These are phyloP conservation scores for Sugiyamaella smithiae DNA, from an alignment of 805 yeast species.

Conservation along the genomic window DNA sequence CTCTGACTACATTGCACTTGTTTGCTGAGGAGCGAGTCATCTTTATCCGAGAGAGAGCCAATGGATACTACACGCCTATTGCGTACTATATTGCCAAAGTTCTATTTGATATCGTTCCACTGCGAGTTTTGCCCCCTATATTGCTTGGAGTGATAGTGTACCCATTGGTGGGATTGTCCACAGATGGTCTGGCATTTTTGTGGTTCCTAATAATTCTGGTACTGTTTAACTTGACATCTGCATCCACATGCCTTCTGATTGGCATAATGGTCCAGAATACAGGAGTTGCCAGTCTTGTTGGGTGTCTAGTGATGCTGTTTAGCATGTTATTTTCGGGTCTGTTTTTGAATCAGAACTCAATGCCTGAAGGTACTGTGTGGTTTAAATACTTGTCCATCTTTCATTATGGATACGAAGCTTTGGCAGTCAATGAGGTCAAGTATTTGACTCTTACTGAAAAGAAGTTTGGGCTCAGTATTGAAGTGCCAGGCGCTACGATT, in stretches of 20 bases:
- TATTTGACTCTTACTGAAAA: conserved; percentile 79
- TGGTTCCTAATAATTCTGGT: conserved; percentile 68
- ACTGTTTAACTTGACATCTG: conserved; percentile 80
- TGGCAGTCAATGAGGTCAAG: conserved; percentile 88
- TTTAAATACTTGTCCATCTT: conserved; percentile 83
- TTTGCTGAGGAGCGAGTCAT: conserved; percentile 86
- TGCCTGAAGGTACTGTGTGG: conserved; percentile 57
- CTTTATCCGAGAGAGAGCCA: conserved; percentile 89
- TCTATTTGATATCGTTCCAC: conserved; percentile 86
- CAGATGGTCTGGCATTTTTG: conserved; percentile 70
- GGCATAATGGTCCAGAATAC: conserved; percentile 87
- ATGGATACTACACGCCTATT: conserved; percentile 85
- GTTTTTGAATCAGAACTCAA: conserved; percentile 78
- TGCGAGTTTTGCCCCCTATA: conserved; percentile 89
- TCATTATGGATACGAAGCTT: conserved; percentile 94
- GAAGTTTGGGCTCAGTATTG: conserved; percentile 90
- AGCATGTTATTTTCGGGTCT: conserved; percentile 91
- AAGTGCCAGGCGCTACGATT: conserved; percentile 97
- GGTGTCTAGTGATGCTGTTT: conserved; percentile 78
- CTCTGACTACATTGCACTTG: conserved; percentile 86
- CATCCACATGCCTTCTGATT: conserved; percentile 78
- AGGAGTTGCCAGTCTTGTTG: conserved; percentile 87
- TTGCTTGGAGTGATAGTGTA: conserved; percentile 75
- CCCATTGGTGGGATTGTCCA: conserved; percentile 85
- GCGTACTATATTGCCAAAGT: conserved; percentile 85